Conservation (phyloP, 2,329 filamentous ascomycete species). For the Neonectria magnoliae region DNA sequence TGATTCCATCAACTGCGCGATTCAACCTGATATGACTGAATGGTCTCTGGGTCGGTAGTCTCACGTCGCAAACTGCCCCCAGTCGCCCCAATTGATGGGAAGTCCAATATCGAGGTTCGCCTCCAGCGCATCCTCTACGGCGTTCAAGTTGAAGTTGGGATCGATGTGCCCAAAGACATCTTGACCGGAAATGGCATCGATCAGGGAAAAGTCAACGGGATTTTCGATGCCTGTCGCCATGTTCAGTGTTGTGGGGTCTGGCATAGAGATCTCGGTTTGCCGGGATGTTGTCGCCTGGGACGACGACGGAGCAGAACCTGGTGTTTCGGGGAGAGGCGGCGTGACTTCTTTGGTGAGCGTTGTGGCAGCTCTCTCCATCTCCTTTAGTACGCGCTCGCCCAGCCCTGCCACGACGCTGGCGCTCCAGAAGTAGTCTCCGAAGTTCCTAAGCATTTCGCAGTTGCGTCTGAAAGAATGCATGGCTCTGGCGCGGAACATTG, state of each 20-base stretch:
- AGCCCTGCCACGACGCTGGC: conserved; percentile 64
- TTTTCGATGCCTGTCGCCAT: conserved; percentile 46
- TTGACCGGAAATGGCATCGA: conserved; percentile 58
- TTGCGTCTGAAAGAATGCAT: conserved; percentile 64
- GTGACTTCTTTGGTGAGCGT: conserved; percentile 53
- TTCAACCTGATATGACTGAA: neutral
- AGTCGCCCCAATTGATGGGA: conserved; percentile 62
- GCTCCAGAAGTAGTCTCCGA: conserved; percentile 68
- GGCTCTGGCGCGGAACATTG: conserved; percentile 67
- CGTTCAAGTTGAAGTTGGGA: conserved; percentile 63
- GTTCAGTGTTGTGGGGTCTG: conserved; percentile 42
- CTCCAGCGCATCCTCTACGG: conserved; percentile 64
- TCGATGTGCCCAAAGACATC: conserved; percentile 66
- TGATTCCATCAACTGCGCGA: neutral
- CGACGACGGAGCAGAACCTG: conserved; percentile 28
- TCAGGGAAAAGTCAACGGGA: conserved; percentile 53
- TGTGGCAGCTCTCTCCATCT: conserved; percentile 65
- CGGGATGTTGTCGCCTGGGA: conserved; percentile 18
- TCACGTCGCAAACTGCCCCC: conserved; percentile 51
- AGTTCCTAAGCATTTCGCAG: conserved; percentile 61
- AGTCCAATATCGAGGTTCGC: conserved; percentile 64
- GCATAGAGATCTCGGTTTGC: conserved; percentile 29
- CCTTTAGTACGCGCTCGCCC: conserved; percentile 63
- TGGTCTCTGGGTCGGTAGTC: neutral
- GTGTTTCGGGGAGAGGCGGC: conserved; percentile 38